Percentiles rank a stretch among this genome's conserved stretches.
phyloP scores from a whole-genome alignment of 768 basidiomycete genomes.

The Tylopilus sp. region DNA sequence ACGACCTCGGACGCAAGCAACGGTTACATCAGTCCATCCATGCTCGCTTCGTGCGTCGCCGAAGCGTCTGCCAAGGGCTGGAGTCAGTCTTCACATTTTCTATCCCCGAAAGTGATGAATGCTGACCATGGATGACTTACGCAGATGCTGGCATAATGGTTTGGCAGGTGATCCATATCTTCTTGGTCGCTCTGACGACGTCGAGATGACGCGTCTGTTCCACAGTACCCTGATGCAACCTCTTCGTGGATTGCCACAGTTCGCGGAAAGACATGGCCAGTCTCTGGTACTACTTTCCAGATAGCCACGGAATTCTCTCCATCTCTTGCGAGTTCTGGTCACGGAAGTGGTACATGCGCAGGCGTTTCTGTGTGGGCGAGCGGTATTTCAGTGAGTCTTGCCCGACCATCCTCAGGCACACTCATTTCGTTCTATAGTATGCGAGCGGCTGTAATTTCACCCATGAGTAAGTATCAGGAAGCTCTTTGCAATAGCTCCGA shows the following conservation, averaged over 20 bases:
- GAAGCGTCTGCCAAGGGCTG: neutral
- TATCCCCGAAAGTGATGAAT: neutral
- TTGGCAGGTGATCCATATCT: neutral
- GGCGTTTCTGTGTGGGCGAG: constrained; percentile 41
- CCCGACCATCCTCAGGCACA: neutral
- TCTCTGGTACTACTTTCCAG: constrained; percentile 18
- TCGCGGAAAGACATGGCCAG: constrained; percentile 34
- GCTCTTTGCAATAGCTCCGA: neutral
- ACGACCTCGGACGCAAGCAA: constrained; percentile 47
- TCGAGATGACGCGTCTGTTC: neutral
- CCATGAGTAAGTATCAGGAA: constrained; percentile 34
- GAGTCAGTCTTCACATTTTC: neutral
- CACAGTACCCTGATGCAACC: constrained; percentile 38
- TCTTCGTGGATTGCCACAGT: constrained; percentile 39
- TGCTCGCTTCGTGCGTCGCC: constrained; percentile 38
- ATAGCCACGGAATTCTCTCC: constrained; percentile 11
- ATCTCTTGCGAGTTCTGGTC: constrained; percentile 20
- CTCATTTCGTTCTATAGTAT: constrained; percentile 34
- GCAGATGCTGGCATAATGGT: neutral
- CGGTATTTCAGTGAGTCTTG: constrained; percentile 32
- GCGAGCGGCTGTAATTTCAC: constrained; percentile 36
- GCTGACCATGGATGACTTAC: constrained; percentile 34
- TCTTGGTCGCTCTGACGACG: constrained; percentile 37
- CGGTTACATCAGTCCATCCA: constrained; percentile 52
- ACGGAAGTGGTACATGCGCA: constrained; percentile 28